phyloP scores from a whole-genome alignment of 2,329 filamentous ascomycete species.

The Ophiostoma populinum region DNA sequence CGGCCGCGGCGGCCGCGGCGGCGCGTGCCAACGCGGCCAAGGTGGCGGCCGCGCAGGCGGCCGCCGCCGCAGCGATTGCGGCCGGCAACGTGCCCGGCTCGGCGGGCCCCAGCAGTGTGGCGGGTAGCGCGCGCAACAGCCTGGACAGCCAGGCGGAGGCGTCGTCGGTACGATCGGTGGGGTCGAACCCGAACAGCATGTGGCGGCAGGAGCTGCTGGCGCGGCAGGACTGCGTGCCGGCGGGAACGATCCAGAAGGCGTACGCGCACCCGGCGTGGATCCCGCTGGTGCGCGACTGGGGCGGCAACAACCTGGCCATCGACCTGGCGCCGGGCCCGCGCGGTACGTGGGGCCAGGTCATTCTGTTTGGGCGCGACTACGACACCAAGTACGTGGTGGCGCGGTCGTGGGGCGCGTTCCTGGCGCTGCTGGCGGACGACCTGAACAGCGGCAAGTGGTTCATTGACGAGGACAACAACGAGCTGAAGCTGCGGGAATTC shows the following conservation, averaged over 20 bases:
- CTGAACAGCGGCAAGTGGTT: conserved; percentile 77
- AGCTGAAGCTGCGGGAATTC: conserved; percentile 87
- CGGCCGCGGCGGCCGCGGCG: conserved; percentile 44
- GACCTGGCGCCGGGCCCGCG: conserved; percentile 80
- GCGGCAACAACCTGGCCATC: conserved; percentile 90
- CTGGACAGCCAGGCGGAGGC: conserved; percentile 38
- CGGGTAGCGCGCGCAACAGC: conserved; percentile 46
- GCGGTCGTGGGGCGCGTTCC: conserved; percentile 74
- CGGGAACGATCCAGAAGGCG: conserved; percentile 72
- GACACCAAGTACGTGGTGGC: conserved; percentile 97
- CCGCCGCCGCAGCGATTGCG: conserved; percentile 32
- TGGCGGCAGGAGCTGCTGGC: conserved; percentile 78
- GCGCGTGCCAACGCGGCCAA: conserved; percentile 37
- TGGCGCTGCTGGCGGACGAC: conserved; percentile 80
- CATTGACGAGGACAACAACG: conserved; percentile 80
- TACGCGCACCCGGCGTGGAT: conserved; percentile 95
- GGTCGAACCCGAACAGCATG: conserved; percentile 28
- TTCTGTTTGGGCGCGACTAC: conserved; percentile 92
- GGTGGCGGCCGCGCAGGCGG: conserved; percentile 23
- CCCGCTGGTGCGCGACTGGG: conserved; percentile 90
- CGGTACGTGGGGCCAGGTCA: conserved; percentile 91
- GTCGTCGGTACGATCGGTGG: conserved; percentile 20
- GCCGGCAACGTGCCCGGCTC: conserved; percentile 24
- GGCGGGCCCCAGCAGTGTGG: conserved; percentile 49
- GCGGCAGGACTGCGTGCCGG: conserved; percentile 75